Base-by-base conservation (phyloP, 345 rosid species). In the Gossypium bickii region DNA sequence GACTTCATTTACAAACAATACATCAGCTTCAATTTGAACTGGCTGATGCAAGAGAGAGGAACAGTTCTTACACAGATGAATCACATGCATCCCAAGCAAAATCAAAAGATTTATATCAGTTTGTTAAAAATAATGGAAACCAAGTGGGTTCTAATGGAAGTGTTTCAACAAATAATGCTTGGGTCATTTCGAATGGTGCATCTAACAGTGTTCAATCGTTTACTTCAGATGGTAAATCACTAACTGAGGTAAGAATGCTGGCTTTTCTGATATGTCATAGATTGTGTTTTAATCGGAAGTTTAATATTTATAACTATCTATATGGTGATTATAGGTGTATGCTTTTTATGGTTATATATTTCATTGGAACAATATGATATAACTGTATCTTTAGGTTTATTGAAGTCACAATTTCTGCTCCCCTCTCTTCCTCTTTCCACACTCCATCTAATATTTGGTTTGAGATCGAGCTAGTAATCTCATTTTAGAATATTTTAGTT, bases 21-120 rank as follows among this genome's bases (percentile, higher is more conserved):
- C 97, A 93, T 72, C 99, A 93, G 72, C 98, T 93, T 82, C 98
- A 92, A 72, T 79, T 81, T 79, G 93, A 93, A 81, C 83, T 93
- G 77, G 91, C 92, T 73, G 93, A 88, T 79, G 83, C 82, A 13
- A 93, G 87, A 79, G 97, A 87, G 78, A 89, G 90, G 75, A 83
- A 79, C 77, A 86, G 92, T 47, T 75, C 92, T 57, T 87, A 78
- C 49, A n/a, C 91, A 15, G 91, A 86, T 52, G 91, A 92, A 72
- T 80, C 87, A 12, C 85, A 29, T 34, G n/a, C 77, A 15, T 76
- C 87, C 49, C 90, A 86, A 78, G 80, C 82, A 48, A 88, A 85
- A 68, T 70, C 87, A 51, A 83, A 85, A 67, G 88, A 87, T 51
- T 60, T 75, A 53, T 80, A 87, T 80, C 93, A 87, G 65, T 83